Base-by-base conservation (phyloP, 2,329 filamentous ascomycete genomes). In the Cytospora piceae region DNA sequence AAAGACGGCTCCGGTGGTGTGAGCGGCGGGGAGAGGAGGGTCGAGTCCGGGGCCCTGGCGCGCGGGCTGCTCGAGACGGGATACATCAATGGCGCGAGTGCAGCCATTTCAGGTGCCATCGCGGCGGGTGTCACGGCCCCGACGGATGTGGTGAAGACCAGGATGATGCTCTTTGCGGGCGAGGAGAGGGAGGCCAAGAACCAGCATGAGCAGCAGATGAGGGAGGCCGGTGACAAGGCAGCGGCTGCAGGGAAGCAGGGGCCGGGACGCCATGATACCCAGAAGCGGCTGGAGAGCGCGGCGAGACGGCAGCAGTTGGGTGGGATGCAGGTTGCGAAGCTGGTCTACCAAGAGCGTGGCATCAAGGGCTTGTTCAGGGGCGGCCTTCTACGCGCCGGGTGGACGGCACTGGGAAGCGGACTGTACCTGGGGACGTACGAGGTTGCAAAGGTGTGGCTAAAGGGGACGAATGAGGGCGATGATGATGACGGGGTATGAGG, bases 371-470 rank as follows among this genome's bases (percentile, higher is more conserved):
- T 97, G 46, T 96, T 95, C 76, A 83, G 90, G 39, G 94, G 94
- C 8, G 92, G 88, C 2, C 79, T 85, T 39, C 79, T 97, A 70
- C 85, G 94, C 67, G 87, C 85, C 11, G 85, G 85, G 1, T 97
- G 93, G 93, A 95, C 93, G 17, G 89, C 92, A 62, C 70, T 96
- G 6, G 92, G 93, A 0, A 90, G 90, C 74, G 93, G 93, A 4
- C 78, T 97, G 64, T 97, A 97, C 80, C 79, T 97, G 52, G 92
- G 92, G 29, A 90, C 91, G 53, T 97, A 97, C 77, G 93, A 97
- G 76, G 89, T 88, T 69, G 90, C 91, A 12, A 88, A 92, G 73
- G 80, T 85, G 49, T 92, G 86, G 81, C 75, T 90, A 68, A 80
- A 78, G 58, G 72, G 75, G 56, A 49, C 55, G 22, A 74, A 77